phyloP scores from a whole-genome alignment of 2,329 filamentous ascomycete species.

The Phyllosticta paracitricarpa region DNA sequence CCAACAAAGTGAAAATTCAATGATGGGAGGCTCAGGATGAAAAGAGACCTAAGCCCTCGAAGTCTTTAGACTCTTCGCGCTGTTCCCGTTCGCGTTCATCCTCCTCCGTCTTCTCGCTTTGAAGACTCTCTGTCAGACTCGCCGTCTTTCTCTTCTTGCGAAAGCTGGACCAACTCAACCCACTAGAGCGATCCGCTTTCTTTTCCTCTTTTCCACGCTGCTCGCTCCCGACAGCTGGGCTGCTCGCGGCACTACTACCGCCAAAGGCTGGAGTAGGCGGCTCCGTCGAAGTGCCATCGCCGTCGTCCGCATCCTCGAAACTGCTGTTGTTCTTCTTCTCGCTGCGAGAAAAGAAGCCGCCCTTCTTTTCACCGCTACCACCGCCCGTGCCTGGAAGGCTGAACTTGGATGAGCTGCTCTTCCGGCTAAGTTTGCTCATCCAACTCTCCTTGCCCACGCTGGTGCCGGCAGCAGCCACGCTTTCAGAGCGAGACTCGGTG shows the following conservation, averaged over 20 bases:
- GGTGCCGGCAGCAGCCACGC: constrained; percentile 16
- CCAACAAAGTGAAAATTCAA: not conserved
- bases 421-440: constrained; percentile 41
- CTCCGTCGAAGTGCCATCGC: constrained; percentile 14
- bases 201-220: constrained; percentile 13
- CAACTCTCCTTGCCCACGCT: constrained; percentile 34
- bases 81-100: constrained; percentile 29
- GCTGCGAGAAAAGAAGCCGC: constrained; percentile 25
- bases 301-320: constrained; percentile 28
- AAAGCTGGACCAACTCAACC: constrained; percentile 35
- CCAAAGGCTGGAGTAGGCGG: constrained; percentile 18
- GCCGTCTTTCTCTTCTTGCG: constrained; percentile 28
- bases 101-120: constrained; percentile 35
- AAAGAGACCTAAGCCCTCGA: not conserved
- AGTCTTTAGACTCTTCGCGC: not conserved
- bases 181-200: constrained; percentile 27
- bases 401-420: constrained; percentile 38
- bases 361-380: constrained; percentile 3
- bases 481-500: constrained; percentile 28
- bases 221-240: constrained; percentile 25
- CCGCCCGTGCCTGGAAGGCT: constrained; percentile 24
- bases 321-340: constrained; percentile 26
- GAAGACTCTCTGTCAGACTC: not conserved
- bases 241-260: constrained; percentile 15
- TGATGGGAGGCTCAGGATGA: not conserved